Base-by-base conservation (phyloP, 345 rosid genomes). In the Lumnitzera racemosa region DNA sequence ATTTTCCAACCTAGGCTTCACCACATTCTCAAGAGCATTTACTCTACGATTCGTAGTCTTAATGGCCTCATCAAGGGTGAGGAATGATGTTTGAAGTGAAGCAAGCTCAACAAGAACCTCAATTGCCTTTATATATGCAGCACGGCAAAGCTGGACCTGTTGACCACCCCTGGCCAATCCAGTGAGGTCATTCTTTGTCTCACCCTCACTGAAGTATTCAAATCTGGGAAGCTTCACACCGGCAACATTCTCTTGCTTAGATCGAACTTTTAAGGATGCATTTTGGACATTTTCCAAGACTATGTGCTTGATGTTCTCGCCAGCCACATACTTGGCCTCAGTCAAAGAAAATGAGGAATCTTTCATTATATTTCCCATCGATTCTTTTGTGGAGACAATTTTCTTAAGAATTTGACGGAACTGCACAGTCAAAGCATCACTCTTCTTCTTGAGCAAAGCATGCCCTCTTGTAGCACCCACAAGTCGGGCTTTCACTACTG, bases 91-190 rank as follows among this genome's bases (percentile, higher is more conserved):
- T 73, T 89, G 98, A 51, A 89, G 96, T 2, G 92, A 91, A 61
- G 98, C 98, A 68, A 91, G 98, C 82, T 91, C 89, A 23, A 91
- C 88, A 0, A 91, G 85, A 72, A 91, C 87, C 77, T 86, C 95
- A 56, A 91, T 89, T 11, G 83, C 88, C 79, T 89, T 91, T 68
- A 87, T 83, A 72, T 89, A 79, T 49, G 98, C 96, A 47, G 77
- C 90, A 67, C 98, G 90, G 23, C 98, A 91, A 62, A 76, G 87
- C 73, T 86, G 96, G 4, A 89, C 78, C 73, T 91, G 96, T 53
- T 91, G 98, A 15, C 96, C 95, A 59, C 98, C 98, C 73, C 98
- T 83, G 60, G 98, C 96, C 65, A 86, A 80, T 64, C 96, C 95
- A 5, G 96, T 91, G 46, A 91, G 89, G 67, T 79, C 95, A 68